Evolutionary conservation across 1,284 basidiomycete species (phyloP).

Genomic region (Irpex sp.): DNA sequence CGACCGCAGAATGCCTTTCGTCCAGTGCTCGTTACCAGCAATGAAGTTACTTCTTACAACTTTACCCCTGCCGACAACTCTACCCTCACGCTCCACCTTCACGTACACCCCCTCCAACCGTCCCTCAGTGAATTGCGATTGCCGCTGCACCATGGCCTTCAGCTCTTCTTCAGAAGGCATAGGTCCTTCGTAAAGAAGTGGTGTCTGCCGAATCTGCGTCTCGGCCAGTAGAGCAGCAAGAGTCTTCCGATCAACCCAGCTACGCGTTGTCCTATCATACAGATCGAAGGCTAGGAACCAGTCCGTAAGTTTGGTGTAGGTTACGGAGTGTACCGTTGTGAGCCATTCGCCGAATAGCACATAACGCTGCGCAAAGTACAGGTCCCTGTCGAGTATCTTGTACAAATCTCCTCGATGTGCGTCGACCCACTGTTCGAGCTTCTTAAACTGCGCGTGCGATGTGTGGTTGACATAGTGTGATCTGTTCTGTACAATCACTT

Average conservation of each 20-base stretch:
- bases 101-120: constrained; percentile 58
- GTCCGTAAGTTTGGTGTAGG: constrained; percentile 49
- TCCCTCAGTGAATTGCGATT: constrained; percentile 46
- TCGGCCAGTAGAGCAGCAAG: constrained; percentile 33
- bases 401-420: constrained; percentile 41
- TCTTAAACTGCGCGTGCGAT: constrained; percentile 57
- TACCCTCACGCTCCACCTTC: constrained; percentile 44
- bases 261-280: constrained; percentile 46
- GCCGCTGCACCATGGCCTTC: constrained; percentile 38
- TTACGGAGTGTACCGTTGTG: constrained; percentile 57
- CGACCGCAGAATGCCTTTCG: constrained; percentile 36
- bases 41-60: constrained; percentile 63
- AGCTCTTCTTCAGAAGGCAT: constrained; percentile 39
- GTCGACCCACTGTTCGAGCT: constrained; percentile 51
- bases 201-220: constrained; percentile 41
- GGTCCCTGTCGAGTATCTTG: constrained; percentile 44
- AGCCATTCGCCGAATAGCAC: constrained; percentile 65
- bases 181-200: constrained; percentile 38
- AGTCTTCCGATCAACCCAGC: constrained; percentile 37
- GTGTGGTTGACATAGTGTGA: constrained; percentile 55
- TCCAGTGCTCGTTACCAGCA: constrained; percentile 64
- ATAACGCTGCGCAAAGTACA: constrained; percentile 51
- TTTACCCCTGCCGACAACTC: constrained; percentile 46
- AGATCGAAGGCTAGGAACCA: constrained; percentile 59
- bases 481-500: constrained; percentile 59